These are phyloP conservation scores for Dactylellina parvicollis DNA, from an alignment of 2,329 filamentous ascomycete genomes.

Conservation along the genomic window DNA sequence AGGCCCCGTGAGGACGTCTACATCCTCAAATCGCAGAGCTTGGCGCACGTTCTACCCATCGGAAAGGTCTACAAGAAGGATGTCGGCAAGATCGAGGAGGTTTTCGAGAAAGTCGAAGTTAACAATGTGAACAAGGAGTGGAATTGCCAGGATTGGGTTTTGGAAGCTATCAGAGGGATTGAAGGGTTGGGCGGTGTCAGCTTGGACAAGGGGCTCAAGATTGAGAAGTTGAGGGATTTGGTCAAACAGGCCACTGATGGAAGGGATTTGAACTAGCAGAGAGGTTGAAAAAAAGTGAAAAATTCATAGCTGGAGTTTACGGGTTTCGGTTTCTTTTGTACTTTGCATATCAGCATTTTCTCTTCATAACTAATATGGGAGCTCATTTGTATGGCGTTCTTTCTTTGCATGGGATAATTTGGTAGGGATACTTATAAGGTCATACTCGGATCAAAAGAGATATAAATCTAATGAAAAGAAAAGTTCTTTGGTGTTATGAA, in stretches of 20 bases:
- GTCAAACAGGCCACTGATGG: slow-evolving; percentile 41
- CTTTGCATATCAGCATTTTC: not conserved
- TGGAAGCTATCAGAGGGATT: slow-evolving; percentile 25
- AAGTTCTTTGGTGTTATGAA: too few relatives aligned
- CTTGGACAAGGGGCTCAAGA: slow-evolving; percentile 43
- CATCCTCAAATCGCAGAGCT: slow-evolving; percentile 45
- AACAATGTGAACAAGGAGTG: slow-evolving; percentile 46
- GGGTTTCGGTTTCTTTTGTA: not conserved
- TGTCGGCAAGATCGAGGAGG: slow-evolving; percentile 23
- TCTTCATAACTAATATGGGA: not conserved
- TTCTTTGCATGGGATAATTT: not conserved
- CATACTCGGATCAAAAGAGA: too few relatives aligned
- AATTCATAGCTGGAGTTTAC: not conserved
- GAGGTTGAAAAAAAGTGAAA: not conserved
- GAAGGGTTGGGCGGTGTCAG: slow-evolving; percentile 26
- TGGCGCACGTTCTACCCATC: slow-evolving; percentile 46
- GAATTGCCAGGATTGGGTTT: slow-evolving; percentile 52
- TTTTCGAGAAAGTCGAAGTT: slow-evolving; percentile 37
- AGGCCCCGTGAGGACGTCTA: slow-evolving; percentile 48
- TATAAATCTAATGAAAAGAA: too few relatives aligned
- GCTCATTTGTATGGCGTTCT: not conserved
- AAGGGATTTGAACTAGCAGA: slow-evolving; percentile 23
- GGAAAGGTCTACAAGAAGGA: slow-evolving; percentile 51
- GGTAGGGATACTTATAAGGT: too few relatives aligned
- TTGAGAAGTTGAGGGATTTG: slow-evolving; percentile 42